Conservation (phyloP, 1,284 basidiomycete species). For the Abortiporus biennis region DNA sequence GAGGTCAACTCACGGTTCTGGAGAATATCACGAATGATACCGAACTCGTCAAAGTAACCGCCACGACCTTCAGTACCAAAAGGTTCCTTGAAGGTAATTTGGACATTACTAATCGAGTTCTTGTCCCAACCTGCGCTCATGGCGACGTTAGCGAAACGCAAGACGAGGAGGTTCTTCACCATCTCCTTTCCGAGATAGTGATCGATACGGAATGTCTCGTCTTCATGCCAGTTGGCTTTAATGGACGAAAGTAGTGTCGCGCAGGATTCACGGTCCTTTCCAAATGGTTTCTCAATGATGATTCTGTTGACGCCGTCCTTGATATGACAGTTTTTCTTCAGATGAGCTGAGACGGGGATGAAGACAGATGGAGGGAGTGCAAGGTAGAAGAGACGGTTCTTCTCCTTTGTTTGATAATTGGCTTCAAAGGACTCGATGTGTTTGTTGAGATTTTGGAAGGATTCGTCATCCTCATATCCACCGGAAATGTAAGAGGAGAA, state of each 20-base stretch:
- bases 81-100: conserved; percentile 98
- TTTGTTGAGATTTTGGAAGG: conserved; percentile 74
- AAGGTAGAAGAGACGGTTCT: conserved; percentile 87
- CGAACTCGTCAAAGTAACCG: conserved; percentile 98
- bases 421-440: conserved; percentile 77
- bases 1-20: conserved; percentile 82
- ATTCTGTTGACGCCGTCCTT: conserved; percentile 76
- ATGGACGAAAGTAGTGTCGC: conserved; percentile 73
- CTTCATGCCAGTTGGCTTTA: conserved; percentile 87
- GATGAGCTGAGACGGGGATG: conserved; percentile 77
- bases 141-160: conserved; percentile 91
- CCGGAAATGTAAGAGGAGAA: conserved; percentile 81
- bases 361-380: conserved; percentile 94
- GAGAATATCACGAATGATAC: conserved; percentile 92
- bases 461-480: conserved; percentile 77
- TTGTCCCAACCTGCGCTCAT: conserved; percentile 88
- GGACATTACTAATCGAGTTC: conserved; percentile 90
- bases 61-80: conserved; percentile 96
- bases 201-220: conserved; percentile 97
- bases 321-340: conserved; percentile 79
- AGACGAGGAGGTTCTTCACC: conserved; percentile 94
- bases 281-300: conserved; percentile 96
- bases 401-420: conserved; percentile 53
- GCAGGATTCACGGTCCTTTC: conserved; percentile 88
- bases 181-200: conserved; percentile 99